Evolutionary conservation across 2,329 filamentous ascomycete genomes (phyloP), one percentile per base, ranked within the genome.

Genomic region (Botrytis tulipae): DNA sequence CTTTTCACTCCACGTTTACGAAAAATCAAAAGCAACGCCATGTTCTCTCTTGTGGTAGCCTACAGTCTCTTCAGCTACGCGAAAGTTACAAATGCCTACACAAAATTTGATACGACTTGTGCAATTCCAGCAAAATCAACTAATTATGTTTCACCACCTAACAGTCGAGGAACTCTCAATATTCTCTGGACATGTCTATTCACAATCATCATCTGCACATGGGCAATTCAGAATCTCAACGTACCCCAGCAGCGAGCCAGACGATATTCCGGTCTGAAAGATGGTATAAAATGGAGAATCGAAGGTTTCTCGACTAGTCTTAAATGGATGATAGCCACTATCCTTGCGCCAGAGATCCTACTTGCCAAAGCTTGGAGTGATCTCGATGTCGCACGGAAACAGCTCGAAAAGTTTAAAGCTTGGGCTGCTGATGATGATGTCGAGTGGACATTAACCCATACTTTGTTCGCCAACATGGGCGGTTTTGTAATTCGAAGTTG

Each of bases 141-240:
- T 6, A 44, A 37, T 10, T 69, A 69, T 46, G 73, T 78, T 18
- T 65, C 71, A n/a, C 66, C 71, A 14, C 73, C 77, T 4, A 71
- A 73, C 16, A 76, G 70, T 20, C 63, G 76, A 29, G 76, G 77
- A 10, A 78, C 75, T 3, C 68, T 78, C n/a, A 71, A 77, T 37
- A 77, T 78, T 37, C 20, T 78, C 22, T 79, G 77, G 75, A 63
- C 73, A 40, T 78, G 71, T 62, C 57, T 78, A 9, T 73, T 75
- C 42, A 74, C 75, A 4, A 70, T 78, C 35, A n/a, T 78, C 14
- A 67, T 73, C 1, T 79, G 76, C 46, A 44, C 66, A 29, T 69
- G 76, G 76, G 73, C 73, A 14, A 73, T 78, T 18, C 74, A 77
- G 22, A 73, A 77, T 68, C 77, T 77, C 48, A 78, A 77, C 60